Evolutionary conservation across 2,329 filamentous ascomycete species (phyloP), one percentile per base, ranked within the genome.

Genomic region (Ceratocystis ficicola): DNA sequence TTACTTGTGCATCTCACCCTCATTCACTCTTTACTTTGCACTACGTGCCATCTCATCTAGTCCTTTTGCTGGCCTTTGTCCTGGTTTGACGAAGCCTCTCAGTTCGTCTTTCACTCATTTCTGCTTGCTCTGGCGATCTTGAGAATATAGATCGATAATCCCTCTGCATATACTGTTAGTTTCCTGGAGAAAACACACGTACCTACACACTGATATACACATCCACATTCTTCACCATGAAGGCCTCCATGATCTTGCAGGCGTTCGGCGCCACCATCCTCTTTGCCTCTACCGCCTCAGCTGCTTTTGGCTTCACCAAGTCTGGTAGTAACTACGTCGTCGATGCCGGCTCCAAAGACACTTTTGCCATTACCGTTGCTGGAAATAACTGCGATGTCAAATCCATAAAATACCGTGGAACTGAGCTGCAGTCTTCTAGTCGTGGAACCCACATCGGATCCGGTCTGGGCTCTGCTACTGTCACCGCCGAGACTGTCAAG

Each of bases 311-410:
- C 32, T 75, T 76, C 64, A 77, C 76, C 6, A 73, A 73, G 7
- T 75, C 75, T 2, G 74, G 73, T 46, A 72, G 70, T 66, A 76
- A 75, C 68, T 80, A 77, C 67, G 72, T 79, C 63, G 73, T 81
- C 66, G 78, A 82, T 71, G 76, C 79, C 62, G 79, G 77, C 50
- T 79, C 77, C 10, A 66, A 75, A 41, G 81, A 83, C 68, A 66
- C 79, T 2, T 74, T 84, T 64, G 73, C 79, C 46, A 79, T 83
- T 69, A 78, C 78, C 2, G 77, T 84, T 62, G 79, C 75, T 69
- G 75, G 78, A 60, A 76, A 75, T 17, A 85, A 75, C 71, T 86
- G 84, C 69, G 85, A 86, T 69, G 83, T 87, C 72, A 85, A 79
- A 15, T 86, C 83, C 0, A 82, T 87, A 72, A 78, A 79, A 65